phyloP scores from a whole-genome alignment of 768 basidiomycete species.

The Mycena rosella region DNA sequence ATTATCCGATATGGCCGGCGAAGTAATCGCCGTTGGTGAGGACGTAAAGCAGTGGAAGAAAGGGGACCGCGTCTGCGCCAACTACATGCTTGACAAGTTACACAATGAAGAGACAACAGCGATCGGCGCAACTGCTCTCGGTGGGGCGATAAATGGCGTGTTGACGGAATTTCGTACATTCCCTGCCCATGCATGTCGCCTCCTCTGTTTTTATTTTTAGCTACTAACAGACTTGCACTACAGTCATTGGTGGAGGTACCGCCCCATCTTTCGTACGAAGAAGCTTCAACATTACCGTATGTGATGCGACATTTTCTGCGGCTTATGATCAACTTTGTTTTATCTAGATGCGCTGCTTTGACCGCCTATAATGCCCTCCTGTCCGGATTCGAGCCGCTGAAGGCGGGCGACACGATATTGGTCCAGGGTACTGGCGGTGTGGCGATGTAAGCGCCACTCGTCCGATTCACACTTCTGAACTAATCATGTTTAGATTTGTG shows the following conservation, averaged over 20 bases:
- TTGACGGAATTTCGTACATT: slow-evolving; percentile 67
- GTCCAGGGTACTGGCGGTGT: slow-evolving; percentile 61
- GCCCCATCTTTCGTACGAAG: not conserved
- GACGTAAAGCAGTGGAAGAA: slow-evolving; percentile 61
- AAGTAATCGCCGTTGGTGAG: slow-evolving; percentile 60
- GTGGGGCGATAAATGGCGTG: slow-evolving; percentile 64
- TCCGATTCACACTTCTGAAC: not conserved
- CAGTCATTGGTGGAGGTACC: not conserved
- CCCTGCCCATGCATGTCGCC: slow-evolving; percentile 51
- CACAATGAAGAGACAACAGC: slow-evolving; percentile 53
- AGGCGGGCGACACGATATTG: slow-evolving; percentile 62
- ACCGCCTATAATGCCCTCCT: slow-evolving; percentile 63
- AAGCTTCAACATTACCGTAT: not conserved
- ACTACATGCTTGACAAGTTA: slow-evolving; percentile 63
- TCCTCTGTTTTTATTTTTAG: not conserved
- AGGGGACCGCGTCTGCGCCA: slow-evolving; percentile 69
- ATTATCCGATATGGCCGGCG: slow-evolving; percentile 73
- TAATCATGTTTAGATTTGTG: slow-evolving; percentile 49
- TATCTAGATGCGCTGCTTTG: slow-evolving; percentile 54
- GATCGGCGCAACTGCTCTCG: slow-evolving; percentile 49
- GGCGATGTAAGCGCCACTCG: slow-evolving; percentile 53
- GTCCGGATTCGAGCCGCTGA: slow-evolving; percentile 50
- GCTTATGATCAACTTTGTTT: not conserved
- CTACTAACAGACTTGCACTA: not conserved
- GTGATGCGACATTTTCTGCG: not conserved